Percentiles rank a stretch among this genome's conserved stretches.
These are phyloP conservation scores for Psidium friedrichsthalianum DNA, from an alignment of 345 rosid genomes.

Conservation along the genomic window DNA sequence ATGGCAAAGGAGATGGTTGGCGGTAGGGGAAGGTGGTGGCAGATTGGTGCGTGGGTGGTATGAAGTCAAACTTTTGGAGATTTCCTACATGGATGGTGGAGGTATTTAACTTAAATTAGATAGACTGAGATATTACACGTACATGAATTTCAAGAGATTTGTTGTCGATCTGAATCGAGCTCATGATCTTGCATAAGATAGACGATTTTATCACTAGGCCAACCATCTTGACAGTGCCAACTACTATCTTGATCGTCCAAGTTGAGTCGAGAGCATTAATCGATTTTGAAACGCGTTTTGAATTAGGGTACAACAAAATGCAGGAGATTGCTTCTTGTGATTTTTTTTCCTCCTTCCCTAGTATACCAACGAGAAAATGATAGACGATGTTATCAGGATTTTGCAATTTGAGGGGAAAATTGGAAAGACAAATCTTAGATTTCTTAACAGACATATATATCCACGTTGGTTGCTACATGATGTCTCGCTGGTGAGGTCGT, in stretches of 20 bases:
- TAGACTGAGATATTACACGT: not conserved
- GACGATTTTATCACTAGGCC: not conserved
- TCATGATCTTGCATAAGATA: not conserved
- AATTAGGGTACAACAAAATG: not conserved
- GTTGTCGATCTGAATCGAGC: not conserved
- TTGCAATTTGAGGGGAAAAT: not conserved
- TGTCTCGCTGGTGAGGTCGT: not conserved
- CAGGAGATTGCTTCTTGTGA: not conserved
- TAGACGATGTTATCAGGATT: not conserved
- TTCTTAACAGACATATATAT: not conserved
- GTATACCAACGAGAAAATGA: not conserved
- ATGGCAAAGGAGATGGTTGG: too few species aligned
- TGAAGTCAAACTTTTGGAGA: not conserved
- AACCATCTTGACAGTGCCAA: not conserved
- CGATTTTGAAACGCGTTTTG: not conserved
- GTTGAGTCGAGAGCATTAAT: too few species aligned
- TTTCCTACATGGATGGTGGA: not conserved
- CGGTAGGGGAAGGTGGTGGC: not conserved
- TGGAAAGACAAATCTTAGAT: not conserved
- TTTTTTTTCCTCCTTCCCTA: too few species aligned
- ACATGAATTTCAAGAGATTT: not conserved
- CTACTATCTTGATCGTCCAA: not conserved
- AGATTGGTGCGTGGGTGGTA: not conserved
- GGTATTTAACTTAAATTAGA: not conserved
- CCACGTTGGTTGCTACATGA: not conserved